Conservation (phyloP, 352 stramenopile genomes). For the Plasmopara halstedii region DNA sequence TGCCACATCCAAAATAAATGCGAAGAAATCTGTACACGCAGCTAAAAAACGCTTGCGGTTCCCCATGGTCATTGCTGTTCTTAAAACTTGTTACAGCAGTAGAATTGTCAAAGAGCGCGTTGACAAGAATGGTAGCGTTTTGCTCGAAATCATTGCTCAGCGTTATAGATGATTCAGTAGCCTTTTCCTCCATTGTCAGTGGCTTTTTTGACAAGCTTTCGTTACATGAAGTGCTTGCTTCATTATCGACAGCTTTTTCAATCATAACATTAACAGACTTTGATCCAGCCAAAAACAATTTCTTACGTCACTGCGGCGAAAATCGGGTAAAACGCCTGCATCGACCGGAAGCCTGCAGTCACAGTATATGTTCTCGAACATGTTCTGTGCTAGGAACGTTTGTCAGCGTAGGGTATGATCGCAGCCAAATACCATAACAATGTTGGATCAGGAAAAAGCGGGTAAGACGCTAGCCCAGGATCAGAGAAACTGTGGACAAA, state of each 20-base stretch:
- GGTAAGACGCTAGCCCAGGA: too few relatives aligned
- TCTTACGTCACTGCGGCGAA: too few relatives aligned
- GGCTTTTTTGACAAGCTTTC: constrained; percentile 6
- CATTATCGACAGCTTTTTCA: constrained; percentile 1
- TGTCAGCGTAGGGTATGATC: too few relatives aligned
- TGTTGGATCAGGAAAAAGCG: too few relatives aligned
- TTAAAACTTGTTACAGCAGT: constrained; percentile 2
- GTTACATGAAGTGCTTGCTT: constrained; percentile 2
- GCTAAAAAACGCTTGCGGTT: constrained; percentile 37
- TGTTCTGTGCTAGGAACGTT: too few relatives aligned
- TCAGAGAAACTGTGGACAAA: too few relatives aligned
- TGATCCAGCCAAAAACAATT: too few relatives aligned
- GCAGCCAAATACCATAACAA: too few relatives aligned
- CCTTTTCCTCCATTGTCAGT: constrained; percentile 6
- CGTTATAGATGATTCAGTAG: not conserved
- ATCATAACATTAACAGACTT: constrained; percentile 1
- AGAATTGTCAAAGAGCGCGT: constrained; percentile 8
- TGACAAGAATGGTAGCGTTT: constrained; percentile 5
- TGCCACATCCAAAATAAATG: constrained; percentile 56
- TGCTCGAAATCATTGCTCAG: constrained; percentile 10
- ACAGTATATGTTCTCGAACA: too few relatives aligned
- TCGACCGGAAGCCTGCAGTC: too few relatives aligned
- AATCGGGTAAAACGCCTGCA: too few relatives aligned
- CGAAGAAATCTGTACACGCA: constrained; percentile 63
- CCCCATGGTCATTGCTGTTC: constrained; percentile 4